phyloP scores from a whole-genome alignment of 2,329 filamentous ascomycete species.

The Diaporthe nobilis region DNA sequence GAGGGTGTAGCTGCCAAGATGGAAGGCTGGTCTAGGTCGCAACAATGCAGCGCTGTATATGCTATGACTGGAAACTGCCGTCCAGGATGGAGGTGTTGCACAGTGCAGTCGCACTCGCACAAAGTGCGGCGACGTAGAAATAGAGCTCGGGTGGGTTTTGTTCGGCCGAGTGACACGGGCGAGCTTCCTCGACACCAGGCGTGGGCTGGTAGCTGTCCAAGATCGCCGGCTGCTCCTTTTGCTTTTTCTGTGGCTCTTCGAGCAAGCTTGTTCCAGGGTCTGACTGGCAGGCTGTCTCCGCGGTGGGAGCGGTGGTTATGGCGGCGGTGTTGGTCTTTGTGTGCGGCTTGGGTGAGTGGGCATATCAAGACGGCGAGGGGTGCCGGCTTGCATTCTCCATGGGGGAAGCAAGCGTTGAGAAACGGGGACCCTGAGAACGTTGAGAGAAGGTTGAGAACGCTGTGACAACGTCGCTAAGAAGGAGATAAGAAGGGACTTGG shows the following conservation, averaged over 20 bases:
- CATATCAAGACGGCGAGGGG: constrained; percentile 32
- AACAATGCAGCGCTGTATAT: constrained; percentile 9
- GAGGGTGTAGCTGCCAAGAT: neutral
- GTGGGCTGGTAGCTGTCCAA: neutral
- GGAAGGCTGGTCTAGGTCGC: constrained; percentile 1
- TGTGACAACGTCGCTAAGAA: constrained; percentile 12
- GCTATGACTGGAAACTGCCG: constrained; percentile 9
- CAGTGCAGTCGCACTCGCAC: constrained; percentile 18
- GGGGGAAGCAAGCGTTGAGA: constrained; percentile 10
- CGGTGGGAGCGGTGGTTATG: neutral
- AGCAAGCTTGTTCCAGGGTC: neutral
- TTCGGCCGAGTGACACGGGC: constrained; percentile 17
- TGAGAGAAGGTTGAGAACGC: constrained; percentile 17
- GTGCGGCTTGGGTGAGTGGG: neutral
- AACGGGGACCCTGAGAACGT: constrained; percentile 19
- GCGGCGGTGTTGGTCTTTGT: neutral
- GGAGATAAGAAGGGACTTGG: constrained; percentile 3
- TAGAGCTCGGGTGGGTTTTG: constrained; percentile 29
- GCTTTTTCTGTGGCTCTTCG: neutral
- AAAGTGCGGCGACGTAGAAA: constrained; percentile 9
- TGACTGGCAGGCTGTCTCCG: neutral
- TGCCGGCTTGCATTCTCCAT: constrained; percentile 22
- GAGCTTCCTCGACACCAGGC: neutral
- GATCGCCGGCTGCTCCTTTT: neutral
- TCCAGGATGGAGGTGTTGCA: constrained; percentile 16